phyloP scores from a whole-genome alignment of 768 basidiomycete genomes.

The Boletellus ananiceps region DNA sequence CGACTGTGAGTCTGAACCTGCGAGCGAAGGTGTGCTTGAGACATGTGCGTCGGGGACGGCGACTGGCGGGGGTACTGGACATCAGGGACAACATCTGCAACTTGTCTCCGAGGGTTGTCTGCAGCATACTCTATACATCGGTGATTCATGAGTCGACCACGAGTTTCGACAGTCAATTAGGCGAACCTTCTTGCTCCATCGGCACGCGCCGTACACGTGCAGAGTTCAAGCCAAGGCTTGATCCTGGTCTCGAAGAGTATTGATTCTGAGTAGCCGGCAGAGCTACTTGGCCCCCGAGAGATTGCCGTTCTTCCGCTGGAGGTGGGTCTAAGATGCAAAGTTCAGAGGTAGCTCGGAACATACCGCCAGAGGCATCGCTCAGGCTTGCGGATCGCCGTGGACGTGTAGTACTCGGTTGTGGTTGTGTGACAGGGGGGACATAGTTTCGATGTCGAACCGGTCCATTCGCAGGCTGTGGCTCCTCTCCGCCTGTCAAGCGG shows the following conservation, averaged over 20 bases:
- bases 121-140: constrained; percentile 22
- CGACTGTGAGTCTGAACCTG: constrained; percentile 49
- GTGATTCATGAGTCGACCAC: constrained; percentile 8
- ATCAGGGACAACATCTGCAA: constrained; percentile 9
- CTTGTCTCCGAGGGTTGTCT: constrained; percentile 22
- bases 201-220: constrained; percentile 38
- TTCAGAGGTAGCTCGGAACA: constrained; percentile 21
- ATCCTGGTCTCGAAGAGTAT: constrained; percentile 37
- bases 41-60: constrained; percentile 47
- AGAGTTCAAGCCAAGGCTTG: constrained; percentile 39
- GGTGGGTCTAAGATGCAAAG: constrained; percentile 22
- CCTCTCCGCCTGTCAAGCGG: constrained; percentile 28
- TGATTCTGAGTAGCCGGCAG: constrained; percentile 19
- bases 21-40: constrained; percentile 29
- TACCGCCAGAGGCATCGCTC: constrained; percentile 49
- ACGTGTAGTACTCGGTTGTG: constrained; percentile 47
- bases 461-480: constrained; percentile 24
- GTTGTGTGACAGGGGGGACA: constrained; percentile 28
- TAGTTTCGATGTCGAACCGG: constrained; percentile 26
- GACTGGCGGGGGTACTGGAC: constrained; percentile 42
- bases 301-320: constrained; percentile 27
- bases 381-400: constrained; percentile 74
- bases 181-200: constrained; percentile 42
- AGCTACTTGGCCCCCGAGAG: constrained; percentile 18
- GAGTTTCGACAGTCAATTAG: constrained; percentile 9